Evolutionary conservation across 495 filamentous ascomycete genomes (phyloP), one percentile per base, ranked within the genome.

Genomic region (Aeminium ludgeri): DNA sequence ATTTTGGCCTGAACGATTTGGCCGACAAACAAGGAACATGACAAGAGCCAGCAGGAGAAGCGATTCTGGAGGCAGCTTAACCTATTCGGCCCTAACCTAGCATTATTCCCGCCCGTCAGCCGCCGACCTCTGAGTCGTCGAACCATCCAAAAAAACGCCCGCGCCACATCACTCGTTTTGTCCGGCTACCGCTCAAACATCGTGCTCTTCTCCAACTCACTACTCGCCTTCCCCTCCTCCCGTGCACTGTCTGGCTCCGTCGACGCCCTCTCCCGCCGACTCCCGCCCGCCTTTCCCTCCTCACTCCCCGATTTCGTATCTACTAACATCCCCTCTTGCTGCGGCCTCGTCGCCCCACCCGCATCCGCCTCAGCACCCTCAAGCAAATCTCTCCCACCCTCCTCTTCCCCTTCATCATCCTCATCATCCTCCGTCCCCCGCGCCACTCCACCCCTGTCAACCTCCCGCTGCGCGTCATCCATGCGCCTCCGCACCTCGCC

Each of bases 391-490:
- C 62, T 49, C 35, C 32, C 67, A n/a, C n/a, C n/a, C 11, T 73
- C 70, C 2, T 79, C 79, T 0, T 82, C 81, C 1, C 75, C 83
- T 0, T 86, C 82, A 0, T 82, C 73, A 1, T 69, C 73, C 11
- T 72, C 54, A 2, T 56, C 56, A 8, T 43, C 69, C 43, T 72
- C 73, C 3, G 65, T 63, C 4, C 65, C 61, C 25, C 77, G 10
- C 5, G 20, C 23, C 6, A 36, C 51, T 2, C 77, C 81, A 45
- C 80, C 86, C 59, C 75, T 76, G 56, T 89, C 85, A 35, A 92
- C 61, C 45, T 91, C 84, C 43, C 66, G 70, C 57, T 91, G 84
- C 28, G 82, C 85, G 52, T 95, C 89, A 52, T 97, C 89, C 78
- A 96, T 89, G 13, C 86, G 64, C 44, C 86, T 70, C 48, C 78